Percentiles rank a stretch among this genome's conserved stretches.
phyloP scores from a whole-genome alignment of 202 grass and related monocot genomes.

The Digitaria exilis region DNA sequence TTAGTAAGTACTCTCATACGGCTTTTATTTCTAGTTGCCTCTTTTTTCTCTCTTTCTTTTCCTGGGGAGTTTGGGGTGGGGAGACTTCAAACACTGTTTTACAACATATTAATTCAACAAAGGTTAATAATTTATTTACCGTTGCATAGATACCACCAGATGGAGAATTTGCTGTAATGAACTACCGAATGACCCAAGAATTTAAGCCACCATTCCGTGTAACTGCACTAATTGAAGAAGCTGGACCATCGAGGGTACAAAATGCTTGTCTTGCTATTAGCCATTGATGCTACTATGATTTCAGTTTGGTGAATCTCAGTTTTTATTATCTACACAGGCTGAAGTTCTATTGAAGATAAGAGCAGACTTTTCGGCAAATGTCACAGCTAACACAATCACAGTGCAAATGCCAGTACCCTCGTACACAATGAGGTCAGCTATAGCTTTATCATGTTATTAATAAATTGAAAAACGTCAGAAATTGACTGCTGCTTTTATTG shows the following conservation, averaged over 20 bases:
- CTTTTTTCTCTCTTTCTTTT: background rate
- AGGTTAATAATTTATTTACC: constrained; percentile 29
- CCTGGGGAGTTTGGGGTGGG: background rate
- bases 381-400: constrained; percentile 86
- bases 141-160: constrained; percentile 73
- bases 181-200: constrained; percentile 96
- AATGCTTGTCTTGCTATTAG: constrained; percentile 23
- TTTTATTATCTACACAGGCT: constrained; percentile 54
- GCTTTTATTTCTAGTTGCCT: background rate
- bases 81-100: constrained; percentile 21
- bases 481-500: constrained; percentile 15
- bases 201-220: constrained; percentile 92
- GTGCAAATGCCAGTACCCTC: constrained; percentile 97
- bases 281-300: constrained; percentile 7
- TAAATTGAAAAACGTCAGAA: constrained; percentile 4
- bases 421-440: constrained; percentile 76
- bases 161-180: constrained; percentile 95
- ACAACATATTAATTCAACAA: constrained; percentile 5
- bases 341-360: constrained; percentile 94
- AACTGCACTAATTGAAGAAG: constrained; percentile 96
- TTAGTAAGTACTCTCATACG: constrained; percentile 61
- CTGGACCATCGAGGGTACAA: constrained; percentile 71
- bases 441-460: constrained; percentile 19
- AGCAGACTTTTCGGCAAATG: constrained; percentile 88
- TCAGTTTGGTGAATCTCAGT: constrained; percentile 2